Evolutionary conservation across 192 early-diverging fungal genomes (phyloP), one percentile per base, ranked within the genome.

Genomic region (Gigaspora rosea): DNA sequence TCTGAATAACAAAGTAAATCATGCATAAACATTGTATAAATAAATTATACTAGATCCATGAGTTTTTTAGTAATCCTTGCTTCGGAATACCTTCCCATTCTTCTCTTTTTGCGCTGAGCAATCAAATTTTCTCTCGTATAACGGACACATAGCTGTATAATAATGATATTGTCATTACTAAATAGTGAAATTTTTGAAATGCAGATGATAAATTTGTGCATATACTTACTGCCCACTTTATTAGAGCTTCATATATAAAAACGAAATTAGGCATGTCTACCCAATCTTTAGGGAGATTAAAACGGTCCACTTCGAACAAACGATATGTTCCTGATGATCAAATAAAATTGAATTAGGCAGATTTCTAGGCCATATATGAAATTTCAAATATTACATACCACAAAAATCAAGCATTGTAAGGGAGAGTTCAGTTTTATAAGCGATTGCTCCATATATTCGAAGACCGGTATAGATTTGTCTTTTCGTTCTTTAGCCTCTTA

Each of bases 51-150:
- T n/a, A n/a, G n/a, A n/a, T n/a, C n/a, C n/a, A n/a, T n/a, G n/a
- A n/a, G n/a, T n/a, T n/a, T n/a, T n/a, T n/a, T n/a, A n/a, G n/a
- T 70, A 41, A 64, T 66, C 47, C 64, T 66, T 66, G 72, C 56
- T 73, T 73, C 72, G 22, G 72, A 73, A 18, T 73, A 73, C 10
- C 57, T 59, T 73, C 46, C 72, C 41, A 73, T 73, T 18, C 57
- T 73, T 59, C 72, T 73, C 52, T 73, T 61, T 33, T 73, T 73
- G 8, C 72, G 58, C 46, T 73, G 72, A 61, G 72, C 57, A 62
- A 61, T 61, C 57, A 73, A 62, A 3, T 61, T 36, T 59, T 73
- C 72, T 74, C 46, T 74, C 9, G 73, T 74, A 48, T 62, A 33
- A 74, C 12, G 58, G 18, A 47, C 35, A 61, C 46, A 74, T 59